Conservation (phyloP, 371 early-diverging fungal species). For the Umbelopsis sp. region DNA sequence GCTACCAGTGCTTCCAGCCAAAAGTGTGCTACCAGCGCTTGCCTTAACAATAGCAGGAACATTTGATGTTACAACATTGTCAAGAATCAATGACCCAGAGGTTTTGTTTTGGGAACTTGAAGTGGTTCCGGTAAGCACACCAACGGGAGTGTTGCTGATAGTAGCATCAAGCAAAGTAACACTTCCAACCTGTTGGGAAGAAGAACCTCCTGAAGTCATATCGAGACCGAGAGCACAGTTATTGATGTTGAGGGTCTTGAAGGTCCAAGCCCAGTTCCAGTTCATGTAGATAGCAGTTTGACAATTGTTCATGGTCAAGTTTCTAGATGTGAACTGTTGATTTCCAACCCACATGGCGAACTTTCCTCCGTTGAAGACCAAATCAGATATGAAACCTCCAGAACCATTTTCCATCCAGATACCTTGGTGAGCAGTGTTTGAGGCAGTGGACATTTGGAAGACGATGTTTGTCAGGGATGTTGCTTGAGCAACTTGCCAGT, state of each 20-base stretch:
- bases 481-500: slow-evolving; percentile 33
- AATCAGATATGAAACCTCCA: slow-evolving; percentile 32
- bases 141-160: slow-evolving; percentile 23
- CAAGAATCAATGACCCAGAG: slow-evolving; percentile 28
- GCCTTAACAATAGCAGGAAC: slow-evolving; percentile 23
- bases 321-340: slow-evolving; percentile 34
- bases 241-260: slow-evolving; percentile 25
- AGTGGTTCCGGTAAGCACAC: slow-evolving; percentile 23
- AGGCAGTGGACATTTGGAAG: slow-evolving; percentile 26
- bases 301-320: slow-evolving; percentile 24
- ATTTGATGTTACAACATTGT: slow-evolving; percentile 25
- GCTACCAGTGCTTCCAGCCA: slow-evolving; percentile 21
- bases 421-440: slow-evolving; percentile 30
- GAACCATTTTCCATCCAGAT: slow-evolving; percentile 38
- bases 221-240: slow-evolving; percentile 28
- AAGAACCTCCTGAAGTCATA: slow-evolving; percentile 25
- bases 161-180: slow-evolving; percentile 26
- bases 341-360: slow-evolving; percentile 29
- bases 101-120: slow-evolving; percentile 19
- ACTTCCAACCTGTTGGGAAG: slow-evolving; percentile 24
- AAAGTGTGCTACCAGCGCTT: slow-evolving; percentile 16
- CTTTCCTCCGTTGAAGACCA: slow-evolving; percentile 33
- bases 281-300: slow-evolving; percentile 29
- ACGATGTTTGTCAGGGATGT: slow-evolving; percentile 28
- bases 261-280: slow-evolving; percentile 38